These are phyloP conservation scores for Aspergillus nomiae DNA, from an alignment of 2,329 filamentous ascomycete genomes.

Conservation along the genomic window DNA sequence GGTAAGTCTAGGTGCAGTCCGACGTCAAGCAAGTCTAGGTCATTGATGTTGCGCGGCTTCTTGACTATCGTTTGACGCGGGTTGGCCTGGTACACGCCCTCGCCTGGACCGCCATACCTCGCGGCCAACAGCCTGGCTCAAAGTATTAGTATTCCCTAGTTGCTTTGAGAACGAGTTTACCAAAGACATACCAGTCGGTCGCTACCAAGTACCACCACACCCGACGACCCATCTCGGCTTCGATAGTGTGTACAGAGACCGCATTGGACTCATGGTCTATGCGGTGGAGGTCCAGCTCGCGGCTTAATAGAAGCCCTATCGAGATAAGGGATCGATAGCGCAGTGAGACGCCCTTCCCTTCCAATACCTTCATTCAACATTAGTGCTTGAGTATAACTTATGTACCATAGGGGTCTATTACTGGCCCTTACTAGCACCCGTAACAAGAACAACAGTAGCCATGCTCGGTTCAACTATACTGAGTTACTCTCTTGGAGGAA, in stretches of 20 bases:
- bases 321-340: no score
- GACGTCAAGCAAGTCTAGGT: not conserved
- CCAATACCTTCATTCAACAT: no score
- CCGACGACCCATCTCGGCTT: not conserved
- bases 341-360: no score
- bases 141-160: not conserved
- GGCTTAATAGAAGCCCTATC: not conserved
- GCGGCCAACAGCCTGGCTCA: not conserved
- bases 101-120: not conserved
- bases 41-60: not conserved
- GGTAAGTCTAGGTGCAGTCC: not conserved
- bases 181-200: not conserved
- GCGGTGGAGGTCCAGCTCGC: not conserved
- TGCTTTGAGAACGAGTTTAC: not conserved
- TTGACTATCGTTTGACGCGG: not conserved
- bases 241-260: not conserved
- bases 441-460: no score
- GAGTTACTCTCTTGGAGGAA: no score
- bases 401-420: no score
- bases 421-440: no score
- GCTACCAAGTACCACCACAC: not conserved
- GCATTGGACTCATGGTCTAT: not conserved
- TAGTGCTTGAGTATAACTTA: no score
- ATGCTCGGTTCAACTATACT: no score
- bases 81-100: not conserved